These are phyloP conservation scores for Salix purpurea DNA, from an alignment of 345 rosid species.

Conservation along the genomic window DNA sequence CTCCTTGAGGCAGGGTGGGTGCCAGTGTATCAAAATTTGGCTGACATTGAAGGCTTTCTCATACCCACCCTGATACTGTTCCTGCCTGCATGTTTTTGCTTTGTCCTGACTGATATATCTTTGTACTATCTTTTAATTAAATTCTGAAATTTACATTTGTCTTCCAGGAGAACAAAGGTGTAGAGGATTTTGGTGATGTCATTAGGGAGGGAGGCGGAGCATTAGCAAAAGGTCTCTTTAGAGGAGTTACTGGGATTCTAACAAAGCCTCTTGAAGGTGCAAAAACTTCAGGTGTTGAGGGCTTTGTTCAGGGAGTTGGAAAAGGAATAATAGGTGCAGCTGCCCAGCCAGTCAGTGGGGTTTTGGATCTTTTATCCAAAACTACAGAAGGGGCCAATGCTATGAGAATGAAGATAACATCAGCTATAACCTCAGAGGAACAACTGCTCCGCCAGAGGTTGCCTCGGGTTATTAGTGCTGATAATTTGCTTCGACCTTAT, in stretches of 20 bases:
- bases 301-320: conserved; percentile 96
- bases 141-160: conserved; percentile 12
- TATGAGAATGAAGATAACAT: conserved; percentile 91
- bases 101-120: neutral
- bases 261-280: conserved; percentile 99
- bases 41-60: neutral
- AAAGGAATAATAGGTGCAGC: conserved; percentile 97
- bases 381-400: conserved; percentile 99
- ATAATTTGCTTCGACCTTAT: conserved; percentile 85
- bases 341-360: conserved; percentile 99
- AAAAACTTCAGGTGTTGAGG: conserved; percentile 90
- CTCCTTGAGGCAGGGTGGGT: neutral
- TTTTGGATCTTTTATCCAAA: conserved; percentile 92
- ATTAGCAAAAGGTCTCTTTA: conserved; percentile 85
- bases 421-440: conserved; percentile 96
- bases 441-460: conserved; percentile 92
- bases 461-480: conserved; percentile 87
- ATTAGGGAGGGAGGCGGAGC: conserved; percentile 99
- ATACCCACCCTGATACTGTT: neutral
- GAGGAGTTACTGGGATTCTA: conserved; percentile 98
- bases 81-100: neutral
- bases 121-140: neutral
- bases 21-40: neutral
- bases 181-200: conserved; percentile 90
- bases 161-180: conserved; percentile 88